Conservation (phyloP, 2,329 filamentous ascomycete genomes). For the Pseudocercospora ulei region DNA sequence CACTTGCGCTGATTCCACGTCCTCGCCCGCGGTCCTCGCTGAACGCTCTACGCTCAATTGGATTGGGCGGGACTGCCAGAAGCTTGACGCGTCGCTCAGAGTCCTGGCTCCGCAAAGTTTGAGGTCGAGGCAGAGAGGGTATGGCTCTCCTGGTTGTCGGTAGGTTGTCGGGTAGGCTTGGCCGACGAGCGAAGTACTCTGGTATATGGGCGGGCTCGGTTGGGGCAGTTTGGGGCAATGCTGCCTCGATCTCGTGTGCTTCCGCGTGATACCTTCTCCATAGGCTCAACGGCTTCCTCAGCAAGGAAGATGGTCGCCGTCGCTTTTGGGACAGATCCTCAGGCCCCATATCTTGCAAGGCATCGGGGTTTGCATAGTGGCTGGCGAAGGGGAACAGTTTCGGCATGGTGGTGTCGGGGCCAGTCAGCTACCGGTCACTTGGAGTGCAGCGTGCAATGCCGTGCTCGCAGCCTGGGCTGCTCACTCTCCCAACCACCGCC, state of each 20-base stretch:
- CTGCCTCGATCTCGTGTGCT: conserved; percentile 12
- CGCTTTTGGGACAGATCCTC: conserved; percentile 22
- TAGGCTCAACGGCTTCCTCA: conserved; percentile 22
- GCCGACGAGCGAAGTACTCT: conserved; percentile 20
- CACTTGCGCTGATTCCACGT: conserved; percentile 32
- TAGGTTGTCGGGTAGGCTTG: conserved; percentile 23
- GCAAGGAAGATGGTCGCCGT: conserved; percentile 19
- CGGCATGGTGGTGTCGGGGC: conserved; percentile 26
- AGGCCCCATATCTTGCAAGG: conserved; percentile 23
- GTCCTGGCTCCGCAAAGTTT: conserved; percentile 72
- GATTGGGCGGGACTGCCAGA: conserved; percentile 53
- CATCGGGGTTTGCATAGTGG: conserved; percentile 19
- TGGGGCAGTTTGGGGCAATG: conserved; percentile 22
- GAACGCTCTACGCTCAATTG: conserved; percentile 59
- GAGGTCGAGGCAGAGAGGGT: conserved; percentile 63
- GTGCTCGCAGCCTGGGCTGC: conserved; percentile 2
- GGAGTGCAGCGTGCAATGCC: conserved; percentile 11
- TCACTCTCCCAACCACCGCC: conserved; percentile 4
- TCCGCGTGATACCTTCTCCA: conserved; percentile 32
- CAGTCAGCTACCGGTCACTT: conserved; percentile 10
- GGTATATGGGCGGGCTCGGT: conserved; percentile 28
- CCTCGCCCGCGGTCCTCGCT: conserved; percentile 50
- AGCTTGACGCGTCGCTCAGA: conserved; percentile 70
- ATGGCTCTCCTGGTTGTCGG: conserved; percentile 39
- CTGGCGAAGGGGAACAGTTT: conserved; percentile 30